A percentile compares a stretch with the other conserved stretches of the same genome.
Conservation (phyloP, 192 early-diverging fungal genomes). For the Lobosporangium transversale region DNA sequence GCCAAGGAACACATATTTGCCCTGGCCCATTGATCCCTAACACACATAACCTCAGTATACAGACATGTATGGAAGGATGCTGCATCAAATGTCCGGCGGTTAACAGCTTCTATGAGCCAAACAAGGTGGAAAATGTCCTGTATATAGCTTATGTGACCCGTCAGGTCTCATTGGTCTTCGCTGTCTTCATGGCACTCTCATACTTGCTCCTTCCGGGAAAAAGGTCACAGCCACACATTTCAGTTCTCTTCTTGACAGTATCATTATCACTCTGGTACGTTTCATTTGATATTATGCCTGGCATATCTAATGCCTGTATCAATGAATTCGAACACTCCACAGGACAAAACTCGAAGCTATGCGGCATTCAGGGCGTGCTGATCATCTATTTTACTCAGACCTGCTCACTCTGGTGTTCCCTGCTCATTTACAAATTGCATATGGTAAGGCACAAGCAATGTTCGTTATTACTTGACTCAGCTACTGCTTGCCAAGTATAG, state of each 20-base stretch:
- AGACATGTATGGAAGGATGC: conserved; percentile 21
- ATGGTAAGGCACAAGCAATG: conserved; percentile 23
- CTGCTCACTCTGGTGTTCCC: conserved; percentile 37
- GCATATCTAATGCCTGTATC: conserved; percentile 38
- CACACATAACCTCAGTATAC: conserved; percentile 14
- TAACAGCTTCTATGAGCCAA: conserved; percentile 30
- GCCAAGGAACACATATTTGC: not conserved
- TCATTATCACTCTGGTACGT: conserved; percentile 39
- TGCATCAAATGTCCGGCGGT: conserved; percentile 39
- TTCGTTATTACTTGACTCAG: not conserved
- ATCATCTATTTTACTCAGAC: conserved; percentile 46
- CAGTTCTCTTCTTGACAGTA: conserved; percentile 34
- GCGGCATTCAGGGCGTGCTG: conserved; percentile 38
- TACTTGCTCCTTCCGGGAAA: conserved; percentile 41
- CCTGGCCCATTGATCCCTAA: conserved; percentile 38
- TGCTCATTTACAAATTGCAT: conserved; percentile 49
- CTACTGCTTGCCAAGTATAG: not conserved
- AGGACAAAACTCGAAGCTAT: conserved; percentile 30
- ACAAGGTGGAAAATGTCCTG: conserved; percentile 14
- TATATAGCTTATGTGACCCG: conserved; percentile 15
- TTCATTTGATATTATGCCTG: conserved; percentile 47
- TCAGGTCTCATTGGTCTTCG: conserved; percentile 24
- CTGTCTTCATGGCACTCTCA: conserved; percentile 41
- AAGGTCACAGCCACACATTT: conserved; percentile 41
- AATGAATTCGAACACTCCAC: conserved; percentile 44